phyloP scores from a whole-genome alignment of 208 protist species.

The Leishmania turanica region DNA sequence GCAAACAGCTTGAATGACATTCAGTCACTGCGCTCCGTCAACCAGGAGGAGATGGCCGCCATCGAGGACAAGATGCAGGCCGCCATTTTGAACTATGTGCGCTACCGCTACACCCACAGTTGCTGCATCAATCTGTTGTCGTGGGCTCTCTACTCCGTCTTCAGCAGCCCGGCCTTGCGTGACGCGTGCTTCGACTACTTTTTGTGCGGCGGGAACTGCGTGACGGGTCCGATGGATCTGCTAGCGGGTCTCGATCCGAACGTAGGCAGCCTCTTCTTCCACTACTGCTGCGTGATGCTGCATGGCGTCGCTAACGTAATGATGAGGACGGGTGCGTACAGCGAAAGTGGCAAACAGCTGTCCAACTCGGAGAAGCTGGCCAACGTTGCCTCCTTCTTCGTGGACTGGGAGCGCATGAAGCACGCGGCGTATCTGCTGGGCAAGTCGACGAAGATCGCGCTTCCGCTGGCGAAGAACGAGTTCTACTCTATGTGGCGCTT shows the following conservation, averaged over 20 bases:
- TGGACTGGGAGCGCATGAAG: slow-evolving; percentile 56
- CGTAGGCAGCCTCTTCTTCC: slow-evolving; percentile 65
- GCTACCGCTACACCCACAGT: slow-evolving; percentile 66
- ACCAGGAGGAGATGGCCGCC: slow-evolving; percentile 46
- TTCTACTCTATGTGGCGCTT: slow-evolving; percentile 85
- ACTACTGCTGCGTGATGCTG: slow-evolving; percentile 91
- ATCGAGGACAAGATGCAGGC: slow-evolving; percentile 69
- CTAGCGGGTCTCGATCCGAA: slow-evolving; percentile 79
- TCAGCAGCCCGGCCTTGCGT: slow-evolving; percentile 65
- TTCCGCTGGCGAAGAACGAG: slow-evolving; percentile 72
- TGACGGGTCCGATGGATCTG: slow-evolving; percentile 83
- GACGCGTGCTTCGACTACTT: slow-evolving; percentile 94
- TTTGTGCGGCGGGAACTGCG: slow-evolving; percentile 81
- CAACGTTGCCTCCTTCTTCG: slow-evolving; percentile 63
- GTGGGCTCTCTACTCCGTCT: slow-evolving; percentile 91
- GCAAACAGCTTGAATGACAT: slow-evolving; percentile 67
- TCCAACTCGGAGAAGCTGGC: slow-evolving; percentile 37
- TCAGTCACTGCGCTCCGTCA: slow-evolving; percentile 34
- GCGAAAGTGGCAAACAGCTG: slow-evolving; percentile 19
- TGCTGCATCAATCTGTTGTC: slow-evolving; percentile 93
- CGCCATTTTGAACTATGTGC: slow-evolving; percentile 61
- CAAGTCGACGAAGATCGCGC: slow-evolving; percentile 53
- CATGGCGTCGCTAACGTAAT: slow-evolving; percentile 56
- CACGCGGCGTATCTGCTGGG: slow-evolving; percentile 60
- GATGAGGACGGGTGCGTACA: slow-evolving; percentile 48